Conservation (phyloP, 1,284 basidiomycete genomes). For the Leccinum pseudoinsigne region DNA sequence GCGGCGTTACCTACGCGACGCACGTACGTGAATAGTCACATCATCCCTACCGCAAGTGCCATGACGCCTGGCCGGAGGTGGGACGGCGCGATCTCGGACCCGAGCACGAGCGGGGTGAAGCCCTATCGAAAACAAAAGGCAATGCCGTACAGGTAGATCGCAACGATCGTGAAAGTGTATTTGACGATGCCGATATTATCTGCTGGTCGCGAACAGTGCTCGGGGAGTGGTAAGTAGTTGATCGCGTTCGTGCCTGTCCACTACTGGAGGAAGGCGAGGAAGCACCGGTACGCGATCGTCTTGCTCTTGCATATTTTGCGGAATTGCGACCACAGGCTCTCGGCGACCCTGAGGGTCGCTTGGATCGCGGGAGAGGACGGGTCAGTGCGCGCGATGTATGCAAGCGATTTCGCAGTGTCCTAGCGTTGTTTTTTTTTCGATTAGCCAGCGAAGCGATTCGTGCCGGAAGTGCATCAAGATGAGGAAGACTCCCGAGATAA, state of each 20-base stretch:
- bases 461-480: too few species aligned
- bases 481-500: too few species aligned
- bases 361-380: too few species aligned
- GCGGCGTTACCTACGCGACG: constrained; percentile 50
- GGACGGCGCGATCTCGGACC: constrained; percentile 46
- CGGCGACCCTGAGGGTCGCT: too few species aligned
- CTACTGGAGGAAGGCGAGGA: constrained; percentile 58
- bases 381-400: constrained; percentile 30
- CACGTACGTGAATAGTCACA: constrained; percentile 48
- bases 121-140: constrained; percentile 40
- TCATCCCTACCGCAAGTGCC: constrained; percentile 40
- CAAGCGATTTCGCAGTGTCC: constrained; percentile 39
- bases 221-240: constrained; percentile 48
- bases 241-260: constrained; percentile 63
- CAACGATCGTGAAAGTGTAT: constrained; percentile 43
- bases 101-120: constrained; percentile 28
- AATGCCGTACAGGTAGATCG: constrained; percentile 49
- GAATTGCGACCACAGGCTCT: too few species aligned
- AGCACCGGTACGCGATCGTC: constrained; percentile 45
- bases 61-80: constrained; percentile 44
- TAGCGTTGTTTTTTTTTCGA: constrained; percentile 39
- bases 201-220: constrained; percentile 50
- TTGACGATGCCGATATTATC: constrained; percentile 59
- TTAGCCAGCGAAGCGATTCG: too few species aligned
- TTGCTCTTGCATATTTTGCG: constrained; percentile 15